These are phyloP conservation scores for Paracorniculantispora psalliotae DNA, from an alignment of 2,329 filamentous ascomycete genomes.

Conservation along the genomic window DNA sequence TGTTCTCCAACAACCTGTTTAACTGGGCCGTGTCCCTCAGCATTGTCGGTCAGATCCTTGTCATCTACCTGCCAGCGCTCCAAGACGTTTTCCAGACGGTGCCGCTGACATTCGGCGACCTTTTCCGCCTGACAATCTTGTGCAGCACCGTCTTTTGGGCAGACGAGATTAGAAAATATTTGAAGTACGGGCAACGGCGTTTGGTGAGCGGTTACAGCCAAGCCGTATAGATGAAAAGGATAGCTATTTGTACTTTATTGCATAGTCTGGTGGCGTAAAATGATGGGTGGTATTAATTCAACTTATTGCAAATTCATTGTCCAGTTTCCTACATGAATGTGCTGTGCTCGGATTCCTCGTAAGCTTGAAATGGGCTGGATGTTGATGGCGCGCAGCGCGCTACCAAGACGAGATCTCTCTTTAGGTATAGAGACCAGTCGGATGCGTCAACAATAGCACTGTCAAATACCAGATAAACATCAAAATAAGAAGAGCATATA, in stretches of 20 bases:
- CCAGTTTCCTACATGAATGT: no score
- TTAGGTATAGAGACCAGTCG: no score
- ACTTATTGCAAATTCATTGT: not conserved
- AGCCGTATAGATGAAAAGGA: conserved; percentile 44
- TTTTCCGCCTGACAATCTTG: conserved; percentile 66
- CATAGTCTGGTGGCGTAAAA: conserved; percentile 5
- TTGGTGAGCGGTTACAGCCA: conserved; percentile 60
- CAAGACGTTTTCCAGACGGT: conserved; percentile 97
- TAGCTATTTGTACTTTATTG: conserved; percentile 1
- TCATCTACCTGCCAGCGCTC: conserved; percentile 91
- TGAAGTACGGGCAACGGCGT: conserved; percentile 53
- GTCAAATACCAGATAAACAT: no score
- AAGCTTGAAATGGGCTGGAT: no score
- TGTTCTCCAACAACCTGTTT: conserved; percentile 88
- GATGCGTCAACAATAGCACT: no score
- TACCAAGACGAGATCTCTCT: no score
- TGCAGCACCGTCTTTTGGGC: conserved; percentile 93
- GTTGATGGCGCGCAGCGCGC: no score
- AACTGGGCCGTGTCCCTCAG: conserved; percentile 91
- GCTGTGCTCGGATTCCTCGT: no score
- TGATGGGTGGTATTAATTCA: not conserved
- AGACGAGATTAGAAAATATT: conserved; percentile 85
- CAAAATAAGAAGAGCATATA: no score
- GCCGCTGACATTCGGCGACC: conserved; percentile 67
- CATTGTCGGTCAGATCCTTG: conserved; percentile 77